These are phyloP conservation scores for Rutidosis leptorrhynchoides DNA, from an alignment of 129 eudicot species.

Conservation along the genomic window DNA sequence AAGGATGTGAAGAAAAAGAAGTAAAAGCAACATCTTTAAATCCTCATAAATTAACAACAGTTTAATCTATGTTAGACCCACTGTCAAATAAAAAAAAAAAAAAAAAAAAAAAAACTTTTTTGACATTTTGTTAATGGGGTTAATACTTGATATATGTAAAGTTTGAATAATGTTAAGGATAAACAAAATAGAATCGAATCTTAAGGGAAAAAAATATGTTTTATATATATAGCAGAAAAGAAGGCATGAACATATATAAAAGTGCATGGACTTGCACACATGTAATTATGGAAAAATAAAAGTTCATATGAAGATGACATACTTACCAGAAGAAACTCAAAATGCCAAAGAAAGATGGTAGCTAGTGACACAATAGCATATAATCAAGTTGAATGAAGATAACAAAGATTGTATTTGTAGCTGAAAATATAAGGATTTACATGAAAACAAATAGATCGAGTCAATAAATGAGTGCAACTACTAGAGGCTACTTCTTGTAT, in stretches of 20 bases:
- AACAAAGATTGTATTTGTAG: background rate
- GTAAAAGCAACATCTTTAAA: background rate
- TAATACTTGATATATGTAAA: too few relatives aligned
- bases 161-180: too few relatives aligned
- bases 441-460: too few relatives aligned
- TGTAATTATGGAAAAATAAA: background rate
- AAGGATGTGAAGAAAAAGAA: slow-evolving; percentile 16
- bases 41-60: background rate
- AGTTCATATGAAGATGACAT: background rate
- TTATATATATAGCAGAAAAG: background rate
- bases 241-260: background rate
- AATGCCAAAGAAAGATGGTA: background rate
- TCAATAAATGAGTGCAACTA: too few relatives aligned
- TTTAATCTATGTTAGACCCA: background rate
- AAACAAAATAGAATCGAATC: background rate
- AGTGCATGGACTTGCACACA: background rate
- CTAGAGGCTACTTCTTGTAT: background rate
- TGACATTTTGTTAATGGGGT: background rate
- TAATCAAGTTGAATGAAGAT: background rate
- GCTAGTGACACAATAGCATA: background rate
- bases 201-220: background rate
- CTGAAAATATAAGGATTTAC: too few relatives aligned
- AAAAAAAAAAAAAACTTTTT: background rate
- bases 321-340: background rate
- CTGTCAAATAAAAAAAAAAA: background rate